A percentile compares a stretch with the other conserved stretches of the same genome.
These are phyloP conservation scores for Aspergillus persii DNA, from an alignment of 2,329 filamentous ascomycete species.

Conservation along the genomic window DNA sequence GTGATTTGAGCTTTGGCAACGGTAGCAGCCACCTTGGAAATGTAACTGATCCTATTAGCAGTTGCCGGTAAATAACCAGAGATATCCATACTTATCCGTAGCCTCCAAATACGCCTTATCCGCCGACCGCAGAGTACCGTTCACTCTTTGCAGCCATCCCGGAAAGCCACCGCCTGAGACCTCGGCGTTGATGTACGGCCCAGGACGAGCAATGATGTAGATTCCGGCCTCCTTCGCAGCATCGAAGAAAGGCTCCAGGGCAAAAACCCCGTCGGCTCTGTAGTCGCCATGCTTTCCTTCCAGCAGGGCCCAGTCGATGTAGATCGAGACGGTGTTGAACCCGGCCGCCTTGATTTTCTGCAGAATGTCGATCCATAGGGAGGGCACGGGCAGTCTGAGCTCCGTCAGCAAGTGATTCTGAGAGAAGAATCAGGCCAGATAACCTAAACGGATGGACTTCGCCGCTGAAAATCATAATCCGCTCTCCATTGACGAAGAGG, in stretches of 20 bases:
- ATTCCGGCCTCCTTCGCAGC: conserved; percentile 71
- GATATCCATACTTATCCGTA: conserved; percentile 57
- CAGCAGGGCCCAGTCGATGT: conserved; percentile 73
- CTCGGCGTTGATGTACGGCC: conserved; percentile 79
- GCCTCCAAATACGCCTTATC: conserved; percentile 62
- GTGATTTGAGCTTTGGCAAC: conserved; percentile 78
- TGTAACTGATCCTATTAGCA: conserved; percentile 50
- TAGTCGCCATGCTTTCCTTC: conserved; percentile 72
- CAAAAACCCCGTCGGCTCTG: conserved; percentile 68
- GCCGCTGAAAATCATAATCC: conserved; percentile 69
- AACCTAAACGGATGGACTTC: conserved; percentile 70
- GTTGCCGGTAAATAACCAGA: too few relatives aligned
- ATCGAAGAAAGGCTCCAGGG: conserved; percentile 71
- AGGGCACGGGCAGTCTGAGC: conserved; percentile 57
- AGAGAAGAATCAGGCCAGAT: conserved; percentile 6
- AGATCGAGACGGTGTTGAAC: conserved; percentile 77
- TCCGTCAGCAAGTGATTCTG: not conserved
- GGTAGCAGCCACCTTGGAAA: conserved; percentile 59
- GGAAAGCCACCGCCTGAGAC: conserved; percentile 74
- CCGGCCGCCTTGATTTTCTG: conserved; percentile 80
- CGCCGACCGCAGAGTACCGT: conserved; percentile 62
- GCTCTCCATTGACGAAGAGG: conserved; percentile 66
- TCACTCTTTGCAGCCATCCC: conserved; percentile 72
- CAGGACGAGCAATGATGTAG: conserved; percentile 70
- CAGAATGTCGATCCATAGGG: conserved; percentile 69